A percentile compares a stretch with the other conserved stretches of the same genome.
phyloP scores from a whole-genome alignment of 2,329 filamentous ascomycete genomes.

The Myotisia sp. region DNA sequence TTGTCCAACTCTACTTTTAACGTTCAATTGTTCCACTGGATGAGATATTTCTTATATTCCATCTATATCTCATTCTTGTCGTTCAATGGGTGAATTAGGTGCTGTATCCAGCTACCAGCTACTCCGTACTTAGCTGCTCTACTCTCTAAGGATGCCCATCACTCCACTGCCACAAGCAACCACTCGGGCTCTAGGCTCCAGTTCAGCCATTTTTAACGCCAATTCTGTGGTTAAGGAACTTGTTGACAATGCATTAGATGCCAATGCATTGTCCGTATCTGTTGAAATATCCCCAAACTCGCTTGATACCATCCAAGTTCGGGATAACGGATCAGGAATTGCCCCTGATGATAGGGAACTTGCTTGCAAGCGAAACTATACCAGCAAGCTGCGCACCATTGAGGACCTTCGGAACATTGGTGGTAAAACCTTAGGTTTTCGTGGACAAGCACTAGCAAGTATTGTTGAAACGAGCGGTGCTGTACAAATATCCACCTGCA shows the following conservation, averaged over 20 bases:
- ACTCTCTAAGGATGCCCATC: too few species aligned
- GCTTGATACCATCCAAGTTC: constrained; percentile 48
- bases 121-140: too few species aligned
- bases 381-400: constrained; percentile 48
- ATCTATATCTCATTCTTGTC: too few species aligned
- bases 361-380: constrained; percentile 45
- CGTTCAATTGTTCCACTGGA: too few species aligned
- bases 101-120: too few species aligned
- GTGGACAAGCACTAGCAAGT: constrained; percentile 51
- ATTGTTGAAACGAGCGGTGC: constrained; percentile 43
- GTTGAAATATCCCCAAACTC: constrained; percentile 47
- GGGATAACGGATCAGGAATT: constrained; percentile 51
- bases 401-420: constrained; percentile 43
- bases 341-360: constrained; percentile 39
- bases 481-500: constrained; percentile 41
- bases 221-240: constrained; percentile 50
- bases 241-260: constrained; percentile 54
- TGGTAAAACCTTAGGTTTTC: constrained; percentile 46
- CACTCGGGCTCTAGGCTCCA: constrained; percentile 41
- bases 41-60: too few species aligned
- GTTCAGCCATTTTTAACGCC: constrained; percentile 43
- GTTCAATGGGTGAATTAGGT: too few species aligned
- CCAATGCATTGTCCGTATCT: constrained; percentile 41
- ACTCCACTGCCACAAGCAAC: constrained; percentile 28
- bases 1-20: too few species aligned